phyloP scores from a whole-genome alignment of 2,329 filamentous ascomycete species.

The Didymella sp. region DNA sequence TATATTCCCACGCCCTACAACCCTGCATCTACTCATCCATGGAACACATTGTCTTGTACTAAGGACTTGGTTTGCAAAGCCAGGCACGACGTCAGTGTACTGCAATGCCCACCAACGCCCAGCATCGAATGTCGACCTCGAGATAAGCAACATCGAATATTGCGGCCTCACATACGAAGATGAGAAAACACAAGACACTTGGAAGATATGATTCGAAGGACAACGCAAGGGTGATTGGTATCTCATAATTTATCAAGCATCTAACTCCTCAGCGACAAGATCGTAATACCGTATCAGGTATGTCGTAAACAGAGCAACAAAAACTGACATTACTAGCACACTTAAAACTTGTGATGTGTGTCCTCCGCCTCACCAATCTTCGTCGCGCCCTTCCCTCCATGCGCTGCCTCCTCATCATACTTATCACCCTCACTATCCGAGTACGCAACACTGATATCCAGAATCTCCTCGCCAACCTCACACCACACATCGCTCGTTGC shows the following conservation, averaged over 20 bases:
- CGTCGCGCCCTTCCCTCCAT: constrained; percentile 24
- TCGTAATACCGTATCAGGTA: constrained; percentile 12
- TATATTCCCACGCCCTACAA: not conserved
- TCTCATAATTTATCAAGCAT: constrained; percentile 6
- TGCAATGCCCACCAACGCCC: not conserved
- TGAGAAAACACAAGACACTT: not conserved
- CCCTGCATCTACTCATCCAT: not conserved
- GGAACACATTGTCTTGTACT: not conserved
- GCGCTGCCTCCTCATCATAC: constrained; percentile 40
- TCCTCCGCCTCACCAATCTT: constrained; percentile 21
- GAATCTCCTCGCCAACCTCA: constrained; percentile 66
- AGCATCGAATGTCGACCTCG: not conserved
- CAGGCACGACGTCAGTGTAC: constrained; percentile 5
- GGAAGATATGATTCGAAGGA: too few species aligned
- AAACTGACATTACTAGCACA: not conserved
- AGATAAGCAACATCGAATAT: not conserved
- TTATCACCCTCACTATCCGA: constrained; percentile 31
- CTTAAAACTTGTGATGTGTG: not conserved
- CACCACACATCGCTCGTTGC: constrained; percentile 78
- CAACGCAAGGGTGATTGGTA: constrained; percentile 9
- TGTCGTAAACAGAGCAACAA: constrained; percentile 9
- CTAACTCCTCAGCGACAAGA: not conserved
- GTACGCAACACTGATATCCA: constrained; percentile 37
- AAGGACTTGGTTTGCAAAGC: not conserved
- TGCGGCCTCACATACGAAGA: not conserved